A percentile compares a stretch with the other conserved stretches of the same genome.
phyloP scores from a whole-genome alignment of 805 yeast species.

The Jamesozyma gamospora region DNA sequence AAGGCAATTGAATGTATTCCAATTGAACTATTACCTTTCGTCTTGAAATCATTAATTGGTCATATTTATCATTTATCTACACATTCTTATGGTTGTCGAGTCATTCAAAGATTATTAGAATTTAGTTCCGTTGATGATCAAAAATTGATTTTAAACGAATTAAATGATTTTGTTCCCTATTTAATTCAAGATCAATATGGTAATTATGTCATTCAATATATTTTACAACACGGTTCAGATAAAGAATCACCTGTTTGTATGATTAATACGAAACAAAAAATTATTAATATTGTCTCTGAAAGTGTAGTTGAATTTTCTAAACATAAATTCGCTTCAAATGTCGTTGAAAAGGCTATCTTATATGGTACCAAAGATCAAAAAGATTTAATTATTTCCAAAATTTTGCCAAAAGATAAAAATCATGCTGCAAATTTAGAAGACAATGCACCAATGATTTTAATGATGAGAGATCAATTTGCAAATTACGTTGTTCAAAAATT shows the following conservation, averaged over 20 bases:
- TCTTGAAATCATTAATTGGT: constrained; percentile 57
- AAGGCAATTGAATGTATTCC: constrained; percentile 86
- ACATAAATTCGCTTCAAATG: constrained; percentile 96
- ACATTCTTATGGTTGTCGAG: constrained; percentile 97
- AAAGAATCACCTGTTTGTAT: constrained; percentile 32
- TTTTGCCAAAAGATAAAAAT: constrained; percentile 43
- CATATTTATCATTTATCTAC: constrained; percentile 79
- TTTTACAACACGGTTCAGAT: constrained; percentile 45
- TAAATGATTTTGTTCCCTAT: constrained; percentile 60
- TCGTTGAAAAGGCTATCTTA: constrained; percentile 86
- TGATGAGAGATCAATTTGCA: constrained; percentile 98
- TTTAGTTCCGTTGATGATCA: constrained; percentile 61
- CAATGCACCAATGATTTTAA: constrained; percentile 63
- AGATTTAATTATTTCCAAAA: constrained; percentile 51
- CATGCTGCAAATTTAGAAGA: constrained; percentile 44
- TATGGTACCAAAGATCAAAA: constrained; percentile 60
- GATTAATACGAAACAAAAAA: constrained; percentile 28
- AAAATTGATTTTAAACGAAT: constrained; percentile 53
- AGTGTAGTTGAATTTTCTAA: constrained; percentile 76
- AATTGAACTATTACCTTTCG: constrained; percentile 55
- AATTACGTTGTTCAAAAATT: constrained; percentile 94
- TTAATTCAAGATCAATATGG: constrained; percentile 95
- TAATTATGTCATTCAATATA: constrained; percentile 93
- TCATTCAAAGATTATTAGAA: constrained; percentile 85
- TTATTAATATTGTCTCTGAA: constrained; percentile 59